These are phyloP conservation scores for Neohortaea acidophila DNA, from an alignment of 495 filamentous ascomycete genomes.

Conservation along the genomic window DNA sequence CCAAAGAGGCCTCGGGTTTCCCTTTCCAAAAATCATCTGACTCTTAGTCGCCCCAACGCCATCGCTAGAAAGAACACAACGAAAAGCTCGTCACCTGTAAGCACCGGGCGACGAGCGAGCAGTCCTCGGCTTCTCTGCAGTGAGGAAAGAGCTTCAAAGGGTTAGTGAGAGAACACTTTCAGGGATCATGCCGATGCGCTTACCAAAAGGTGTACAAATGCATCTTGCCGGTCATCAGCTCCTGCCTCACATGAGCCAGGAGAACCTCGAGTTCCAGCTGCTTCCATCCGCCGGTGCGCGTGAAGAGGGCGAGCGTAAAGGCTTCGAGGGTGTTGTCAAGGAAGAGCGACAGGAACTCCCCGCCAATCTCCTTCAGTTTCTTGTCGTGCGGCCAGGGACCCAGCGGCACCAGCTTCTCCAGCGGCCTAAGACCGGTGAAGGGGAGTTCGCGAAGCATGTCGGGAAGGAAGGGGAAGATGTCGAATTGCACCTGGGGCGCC, in stretches of 20 bases:
- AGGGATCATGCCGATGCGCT: neutral
- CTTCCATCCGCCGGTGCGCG: neutral
- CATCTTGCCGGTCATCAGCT: neutral
- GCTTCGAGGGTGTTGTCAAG: neutral
- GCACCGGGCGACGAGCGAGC: too few relatives aligned
- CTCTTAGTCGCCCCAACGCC: too few relatives aligned
- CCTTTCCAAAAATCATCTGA: too few relatives aligned
- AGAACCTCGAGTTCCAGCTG: neutral
- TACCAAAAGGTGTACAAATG: neutral
- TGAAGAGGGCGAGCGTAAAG: neutral
- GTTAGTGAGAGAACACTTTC: neutral
- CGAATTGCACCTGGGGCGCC: neutral
- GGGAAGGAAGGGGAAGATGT: neutral
- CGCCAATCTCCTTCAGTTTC: constrained; percentile 4
- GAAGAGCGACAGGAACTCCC: neutral
- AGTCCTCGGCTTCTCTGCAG: too few relatives aligned
- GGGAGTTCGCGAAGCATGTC: neutral
- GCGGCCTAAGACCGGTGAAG: constrained; percentile 1
- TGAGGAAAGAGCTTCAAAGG: too few relatives aligned
- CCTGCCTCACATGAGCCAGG: neutral
- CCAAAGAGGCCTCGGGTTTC: too few relatives aligned
- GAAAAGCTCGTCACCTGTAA: too few relatives aligned
- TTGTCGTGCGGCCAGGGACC: constrained; percentile 5
- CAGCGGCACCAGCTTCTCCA: constrained; percentile 3
- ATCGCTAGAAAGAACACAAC: too few relatives aligned